Evolutionary conservation across 2,329 filamentous ascomycete species (phyloP), one percentile per base, ranked within the genome.

Genomic region (Phialophora macrospora): DNA sequence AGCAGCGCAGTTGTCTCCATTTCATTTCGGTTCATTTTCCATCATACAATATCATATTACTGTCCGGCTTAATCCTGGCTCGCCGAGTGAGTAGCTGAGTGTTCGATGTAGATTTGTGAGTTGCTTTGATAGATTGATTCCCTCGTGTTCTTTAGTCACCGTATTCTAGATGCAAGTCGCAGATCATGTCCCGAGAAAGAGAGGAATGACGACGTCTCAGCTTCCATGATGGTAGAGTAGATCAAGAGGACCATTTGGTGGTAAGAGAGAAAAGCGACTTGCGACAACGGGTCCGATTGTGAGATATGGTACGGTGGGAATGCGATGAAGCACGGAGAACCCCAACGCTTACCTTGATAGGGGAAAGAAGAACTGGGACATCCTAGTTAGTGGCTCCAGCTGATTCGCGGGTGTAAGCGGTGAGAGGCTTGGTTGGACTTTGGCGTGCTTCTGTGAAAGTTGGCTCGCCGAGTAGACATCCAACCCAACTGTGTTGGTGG

Each of bases 1-100:
- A 60, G 57, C n/a, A 60, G 44, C 11, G 44, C 28, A 26, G 57
- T 32, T 22, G 57, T 60, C 57, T 60, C 44, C 57, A 60, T 60
- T 49, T 60, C 57, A 24, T 17, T 17, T 4, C 34, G 4, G 2
- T 17, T 41, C 34, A 17, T 41, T 17, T 17, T 4, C 34, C 4
- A 17, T 17, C 34, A 41, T 5, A 17, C 14, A 4, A 41, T 17
- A 41, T 41, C 34, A 41, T 17, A 4, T 34, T 34, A 9, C 4
- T 34, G 32, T 34, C 32, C 32, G 9, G 32, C 8, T 17, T 17
- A 17, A 41, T 17, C 12, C 34, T 41, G 34, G 12, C 34, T 41
- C 34, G 2, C 9, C 1, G 34, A 41, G 14, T 17, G 34, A 41
- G 34, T 41, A 4, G 34, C 17, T 41, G 34, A 17, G 34, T 41